These are phyloP conservation scores for Hypericum androsaemum DNA, from an alignment of 345 rosid genomes.

Conservation along the genomic window DNA sequence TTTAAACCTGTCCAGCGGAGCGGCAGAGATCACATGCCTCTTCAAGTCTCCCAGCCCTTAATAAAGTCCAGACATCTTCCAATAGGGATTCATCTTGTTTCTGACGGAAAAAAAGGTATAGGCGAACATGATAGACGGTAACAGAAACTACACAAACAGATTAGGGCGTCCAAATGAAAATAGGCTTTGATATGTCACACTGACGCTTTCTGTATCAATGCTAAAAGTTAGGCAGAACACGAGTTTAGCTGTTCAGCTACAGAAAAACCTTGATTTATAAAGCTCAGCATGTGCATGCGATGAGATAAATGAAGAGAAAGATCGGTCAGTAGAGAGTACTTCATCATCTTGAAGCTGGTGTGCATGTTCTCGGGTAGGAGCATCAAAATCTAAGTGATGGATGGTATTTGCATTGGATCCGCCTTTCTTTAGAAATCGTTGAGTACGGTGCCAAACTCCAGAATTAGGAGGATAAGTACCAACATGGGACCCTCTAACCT, in stretches of 20 bases:
- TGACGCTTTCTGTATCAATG: too few relatives aligned
- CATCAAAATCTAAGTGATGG: conserved; percentile 96
- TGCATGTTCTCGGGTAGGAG: conserved; percentile 94
- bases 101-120: conserved; percentile 26
- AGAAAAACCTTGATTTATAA: too few relatives aligned
- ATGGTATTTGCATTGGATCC: conserved; percentile 44
- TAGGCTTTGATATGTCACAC: not conserved
- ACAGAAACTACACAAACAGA: not conserved
- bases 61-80: conserved; percentile 89
- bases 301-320: too few relatives aligned
- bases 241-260: too few relatives aligned
- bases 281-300: too few relatives aligned
- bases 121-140: not conserved
- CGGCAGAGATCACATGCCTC: conserved; percentile 94
- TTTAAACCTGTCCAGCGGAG: conserved; percentile 87
- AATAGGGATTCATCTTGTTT: conserved; percentile 93
- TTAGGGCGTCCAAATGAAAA: not conserved
- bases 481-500: conserved; percentile 58
- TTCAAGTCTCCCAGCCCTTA: conserved; percentile 88
- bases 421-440: conserved; percentile 65
- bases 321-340: conserved; percentile 28
- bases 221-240: too few relatives aligned
- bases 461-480: conserved; percentile 90
- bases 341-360: conserved; percentile 68
- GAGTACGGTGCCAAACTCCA: conserved; percentile 96